A percentile compares a stretch with the other conserved stretches of the same genome.
Evolutionary conservation across 2,329 filamentous ascomycete species (phyloP).

Genomic region (Diplodia sapinea): DNA sequence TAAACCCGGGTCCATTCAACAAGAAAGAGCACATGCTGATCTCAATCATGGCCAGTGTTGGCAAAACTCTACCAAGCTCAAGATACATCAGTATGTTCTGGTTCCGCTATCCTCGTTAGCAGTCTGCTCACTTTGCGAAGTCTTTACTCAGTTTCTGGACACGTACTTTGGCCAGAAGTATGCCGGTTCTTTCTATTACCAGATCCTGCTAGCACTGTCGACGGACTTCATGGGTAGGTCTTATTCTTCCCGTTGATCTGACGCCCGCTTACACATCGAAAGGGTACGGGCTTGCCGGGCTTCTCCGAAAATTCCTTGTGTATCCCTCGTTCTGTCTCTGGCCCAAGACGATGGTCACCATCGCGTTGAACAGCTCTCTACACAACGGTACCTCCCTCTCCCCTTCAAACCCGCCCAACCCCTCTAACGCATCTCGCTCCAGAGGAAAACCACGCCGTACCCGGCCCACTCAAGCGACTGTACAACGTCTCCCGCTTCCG

Average conservation of each 20-base stretch:
- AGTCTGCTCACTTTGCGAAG: slow-evolving; percentile 26
- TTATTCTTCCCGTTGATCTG: no score
- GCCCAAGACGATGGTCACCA: slow-evolving; percentile 33
- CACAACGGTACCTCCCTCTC: slow-evolving; percentile 69
- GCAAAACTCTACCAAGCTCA: slow-evolving; percentile 56
- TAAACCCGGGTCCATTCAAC: slow-evolving; percentile 33
- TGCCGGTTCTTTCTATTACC: slow-evolving; percentile 53
- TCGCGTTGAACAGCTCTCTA: slow-evolving; percentile 44
- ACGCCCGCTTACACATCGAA: not conserved
- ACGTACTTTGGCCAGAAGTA: slow-evolving; percentile 60
- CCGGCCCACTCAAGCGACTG: slow-evolving; percentile 60
- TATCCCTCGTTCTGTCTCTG: slow-evolving; percentile 34
- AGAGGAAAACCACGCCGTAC: slow-evolving; percentile 58
- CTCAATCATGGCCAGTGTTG: slow-evolving; percentile 65
- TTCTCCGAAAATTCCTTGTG: slow-evolving; percentile 41
- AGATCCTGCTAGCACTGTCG: slow-evolving; percentile 70
- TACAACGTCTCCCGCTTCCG: slow-evolving; percentile 70
- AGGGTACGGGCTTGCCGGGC: slow-evolving; percentile 37
- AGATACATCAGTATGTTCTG: slow-evolving; percentile 47
- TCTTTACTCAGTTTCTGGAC: slow-evolving; percentile 58
- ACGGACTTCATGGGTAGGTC: slow-evolving; percentile 63
- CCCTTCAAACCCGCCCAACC: slow-evolving; percentile 67
- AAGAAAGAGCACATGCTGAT: slow-evolving; percentile 55
- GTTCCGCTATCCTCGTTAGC: not conserved
- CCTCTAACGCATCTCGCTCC: slow-evolving; percentile 60